Evolutionary conservation across 805 yeast species (phyloP), one percentile per base, ranked within the genome.

Genomic region (Wickerhamiella galacta): DNA sequence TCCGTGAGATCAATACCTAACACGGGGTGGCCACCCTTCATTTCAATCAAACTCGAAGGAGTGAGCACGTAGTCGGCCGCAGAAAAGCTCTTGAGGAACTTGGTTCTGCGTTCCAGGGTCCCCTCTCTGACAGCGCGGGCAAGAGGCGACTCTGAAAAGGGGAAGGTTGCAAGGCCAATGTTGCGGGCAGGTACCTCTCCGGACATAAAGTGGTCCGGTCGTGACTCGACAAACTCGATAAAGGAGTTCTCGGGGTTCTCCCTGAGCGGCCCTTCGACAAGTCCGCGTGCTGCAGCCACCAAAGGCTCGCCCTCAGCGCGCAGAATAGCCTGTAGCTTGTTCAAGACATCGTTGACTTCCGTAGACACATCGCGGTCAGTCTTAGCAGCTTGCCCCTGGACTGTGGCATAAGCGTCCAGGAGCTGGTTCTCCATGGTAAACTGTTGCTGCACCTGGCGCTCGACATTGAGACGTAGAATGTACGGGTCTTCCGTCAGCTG

Each of bases 11-110:
- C 48, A 19, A 45, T 36, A 15, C 45, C 42, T 33, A 48, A 37
- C 6, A 35, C 43, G n/a, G 48, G 51, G 28, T 38, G 29, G 25
- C 39, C 41, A 20, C 39, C 38, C 58, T 83, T 85, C 58, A 87
- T 80, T 57, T 87, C 98, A 52, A 90, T 96, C 35, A 87, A 59
- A 47, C 71, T 83, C 36, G 74, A 73, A 20, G 95, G 78, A 3
- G 98, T 29, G 30, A 34, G 31, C 24, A 34, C 25, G 28, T 37
- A 34, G n/a, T 78, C 90, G 3, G 90, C 93, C 40, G 73, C 68
- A 3, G 93, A 71, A 55, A 83, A 90, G n/a, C 87, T 76, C 60
- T 85, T 85, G 42, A 90, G 63, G 52, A 72, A 85, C 61, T 87
- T 87, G 5, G 95, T 80, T 47, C 93, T 68, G 53, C 95, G 69